phyloP scores from a whole-genome alignment of 1,139 yeast genomes.

The Pneumocystis wakefieldiae region DNA sequence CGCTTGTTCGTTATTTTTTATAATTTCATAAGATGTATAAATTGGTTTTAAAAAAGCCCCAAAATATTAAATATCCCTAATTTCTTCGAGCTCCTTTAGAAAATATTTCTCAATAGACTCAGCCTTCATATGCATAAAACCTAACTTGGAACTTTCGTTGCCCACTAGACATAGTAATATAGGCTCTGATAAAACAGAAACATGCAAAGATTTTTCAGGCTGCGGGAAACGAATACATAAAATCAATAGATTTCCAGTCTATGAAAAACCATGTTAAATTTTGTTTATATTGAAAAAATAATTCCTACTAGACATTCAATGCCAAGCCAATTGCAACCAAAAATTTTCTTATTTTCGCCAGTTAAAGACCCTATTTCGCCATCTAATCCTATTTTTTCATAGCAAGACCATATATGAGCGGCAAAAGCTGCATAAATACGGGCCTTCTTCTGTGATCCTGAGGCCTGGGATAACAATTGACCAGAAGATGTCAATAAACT shows the following conservation, averaged over 20 bases:
- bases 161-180: not conserved
- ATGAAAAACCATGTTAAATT: not conserved
- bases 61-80: not conserved
- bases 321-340: not conserved
- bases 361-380: not conserved
- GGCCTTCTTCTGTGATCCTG: not conserved
- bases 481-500: constrained; percentile 1
- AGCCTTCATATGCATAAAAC: not conserved
- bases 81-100: not conserved
- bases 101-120: not conserved
- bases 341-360: not conserved
- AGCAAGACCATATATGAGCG: not conserved
- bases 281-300: not conserved
- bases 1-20: no score
- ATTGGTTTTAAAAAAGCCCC: no score
- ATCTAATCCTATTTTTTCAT: not conserved
- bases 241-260: not conserved
- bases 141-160: not conserved
- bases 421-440: constrained; percentile 2
- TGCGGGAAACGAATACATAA: not conserved
- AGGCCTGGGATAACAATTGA: not conserved
- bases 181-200: not conserved
- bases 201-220: not conserved
- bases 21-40: no score
- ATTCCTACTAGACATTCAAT: not conserved